Conservation (phyloP, 163 green algal species). For the Volvox carteri region DNA sequence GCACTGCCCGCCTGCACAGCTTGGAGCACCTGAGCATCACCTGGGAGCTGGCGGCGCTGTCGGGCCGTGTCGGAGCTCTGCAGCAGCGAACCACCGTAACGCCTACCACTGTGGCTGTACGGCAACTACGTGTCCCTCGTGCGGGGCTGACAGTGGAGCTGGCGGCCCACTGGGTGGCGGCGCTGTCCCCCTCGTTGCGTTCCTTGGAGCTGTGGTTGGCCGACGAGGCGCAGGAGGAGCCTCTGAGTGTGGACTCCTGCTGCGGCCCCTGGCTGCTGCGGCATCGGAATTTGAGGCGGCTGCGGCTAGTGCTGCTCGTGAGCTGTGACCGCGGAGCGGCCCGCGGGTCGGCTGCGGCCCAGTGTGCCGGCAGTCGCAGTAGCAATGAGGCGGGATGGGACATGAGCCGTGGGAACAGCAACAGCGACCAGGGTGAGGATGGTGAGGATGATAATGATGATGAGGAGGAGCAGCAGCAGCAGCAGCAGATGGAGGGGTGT, state of each 20-base stretch:
- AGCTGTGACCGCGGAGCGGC: neutral
- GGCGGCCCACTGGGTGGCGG: neutral
- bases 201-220: constrained; percentile 37
- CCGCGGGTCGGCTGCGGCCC: neutral
- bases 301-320: constrained; percentile 33
- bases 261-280: constrained; percentile 3
- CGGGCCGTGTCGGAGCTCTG: neutral
- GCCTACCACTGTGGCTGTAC: neutral
- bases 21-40: constrained; percentile 43
- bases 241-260: neutral
- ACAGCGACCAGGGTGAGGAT: too few species aligned
- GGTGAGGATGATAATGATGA: too few species aligned
- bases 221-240: neutral
- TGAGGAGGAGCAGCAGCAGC: neutral
- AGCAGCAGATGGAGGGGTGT: neutral
- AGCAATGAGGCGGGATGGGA: neutral
- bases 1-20: neutral
- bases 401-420: neutral
- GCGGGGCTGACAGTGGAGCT: neutral
- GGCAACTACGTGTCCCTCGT: neutral
- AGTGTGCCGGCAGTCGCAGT: too few species aligned
- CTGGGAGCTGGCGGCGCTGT: constrained; percentile 34
- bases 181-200: neutral
- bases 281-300: constrained; percentile 2
- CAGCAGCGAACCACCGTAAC: neutral